A percentile compares a stretch with the other conserved stretches of the same genome.
Conservation (phyloP, 2,329 filamentous ascomycete genomes). For the Rhexocercosporidium sp. region DNA sequence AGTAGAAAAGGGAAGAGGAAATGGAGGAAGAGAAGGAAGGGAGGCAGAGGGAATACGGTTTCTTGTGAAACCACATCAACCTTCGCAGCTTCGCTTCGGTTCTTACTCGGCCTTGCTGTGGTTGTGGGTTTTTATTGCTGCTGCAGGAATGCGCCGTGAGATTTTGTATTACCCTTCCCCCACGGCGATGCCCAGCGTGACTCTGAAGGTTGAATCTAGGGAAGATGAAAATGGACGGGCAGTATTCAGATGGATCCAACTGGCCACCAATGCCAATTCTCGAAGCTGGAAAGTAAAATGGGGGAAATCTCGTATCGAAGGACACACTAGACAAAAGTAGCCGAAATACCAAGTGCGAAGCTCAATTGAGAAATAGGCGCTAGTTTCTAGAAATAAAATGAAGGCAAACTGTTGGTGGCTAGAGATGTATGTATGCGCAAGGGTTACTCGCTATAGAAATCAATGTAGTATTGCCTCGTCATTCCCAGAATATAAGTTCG, state of each 20-base stretch:
- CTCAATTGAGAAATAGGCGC: neutral
- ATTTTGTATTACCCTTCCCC: neutral
- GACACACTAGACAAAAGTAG: neutral
- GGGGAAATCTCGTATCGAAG: neutral
- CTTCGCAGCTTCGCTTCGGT: neutral
- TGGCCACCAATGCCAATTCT: neutral
- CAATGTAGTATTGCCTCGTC: neutral
- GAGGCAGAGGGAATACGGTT: slow-evolving; percentile 8
- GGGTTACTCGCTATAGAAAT: neutral
- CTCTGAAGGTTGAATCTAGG: neutral
- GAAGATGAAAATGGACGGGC: neutral
- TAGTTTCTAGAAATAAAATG: neutral
- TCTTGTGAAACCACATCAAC: slow-evolving; percentile 1
- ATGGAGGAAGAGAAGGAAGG: neutral
- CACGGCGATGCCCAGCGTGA: neutral
- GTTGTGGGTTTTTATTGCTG: neutral
- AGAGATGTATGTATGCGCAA: neutral
- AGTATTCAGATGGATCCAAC: neutral
- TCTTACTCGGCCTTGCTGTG: neutral
- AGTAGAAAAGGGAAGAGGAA: neutral
- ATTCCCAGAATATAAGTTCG: neutral
- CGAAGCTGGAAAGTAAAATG: neutral
- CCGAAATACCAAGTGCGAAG: neutral
- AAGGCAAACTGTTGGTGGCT: neutral
- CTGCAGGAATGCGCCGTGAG: neutral